Percentiles rank a stretch among this genome's conserved stretches.
Evolutionary conservation across 2,329 filamentous ascomycete genomes (phyloP).

Genomic region (Fonsecaea erecta): DNA sequence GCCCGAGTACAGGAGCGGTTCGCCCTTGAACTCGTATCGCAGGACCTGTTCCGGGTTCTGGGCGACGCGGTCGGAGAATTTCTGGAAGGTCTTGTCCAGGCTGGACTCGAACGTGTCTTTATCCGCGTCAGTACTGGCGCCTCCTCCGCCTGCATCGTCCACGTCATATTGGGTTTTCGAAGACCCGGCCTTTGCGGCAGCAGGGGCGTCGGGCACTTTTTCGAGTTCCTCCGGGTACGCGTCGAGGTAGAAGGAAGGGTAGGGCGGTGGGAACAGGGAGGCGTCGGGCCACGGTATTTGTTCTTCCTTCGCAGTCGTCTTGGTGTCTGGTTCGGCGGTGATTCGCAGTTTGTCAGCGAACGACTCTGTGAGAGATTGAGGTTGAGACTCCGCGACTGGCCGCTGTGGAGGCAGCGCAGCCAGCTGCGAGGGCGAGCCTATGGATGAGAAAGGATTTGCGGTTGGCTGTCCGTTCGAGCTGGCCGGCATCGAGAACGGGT

Average conservation of each 20-base stretch:
- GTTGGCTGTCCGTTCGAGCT: slow-evolving; percentile 41
- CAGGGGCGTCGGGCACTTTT: slow-evolving; percentile 38
- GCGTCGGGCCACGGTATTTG: slow-evolving; percentile 76
- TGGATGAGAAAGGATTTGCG: slow-evolving; percentile 66
- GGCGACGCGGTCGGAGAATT: slow-evolving; percentile 75
- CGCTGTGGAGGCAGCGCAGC: slow-evolving; percentile 52
- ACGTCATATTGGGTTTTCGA: slow-evolving; percentile 43
- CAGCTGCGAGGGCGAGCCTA: slow-evolving; percentile 47
- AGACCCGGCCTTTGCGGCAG: slow-evolving; percentile 49
- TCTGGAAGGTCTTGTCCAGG: slow-evolving; percentile 77
- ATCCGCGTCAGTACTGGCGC: slow-evolving; percentile 48
- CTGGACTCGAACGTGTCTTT: slow-evolving; percentile 76
- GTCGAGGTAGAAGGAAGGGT: slow-evolving; percentile 79
- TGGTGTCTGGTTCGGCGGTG: slow-evolving; percentile 40
- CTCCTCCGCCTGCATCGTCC: slow-evolving; percentile 43
- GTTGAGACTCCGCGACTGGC: slow-evolving; percentile 37
- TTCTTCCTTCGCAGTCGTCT: background rate
- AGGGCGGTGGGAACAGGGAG: slow-evolving; percentile 69
- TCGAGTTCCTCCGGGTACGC: slow-evolving; percentile 90
- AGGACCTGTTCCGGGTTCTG: slow-evolving; percentile 85
- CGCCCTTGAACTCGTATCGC: slow-evolving; percentile 75
- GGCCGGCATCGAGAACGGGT: slow-evolving; percentile 57
- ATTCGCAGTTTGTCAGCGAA: slow-evolving; percentile 73
- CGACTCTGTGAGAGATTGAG: slow-evolving; percentile 69
- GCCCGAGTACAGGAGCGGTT: slow-evolving; percentile 79